Evolutionary conservation across 192 early-diverging fungal genomes (phyloP).

Genomic region (Coemansia sp.): DNA sequence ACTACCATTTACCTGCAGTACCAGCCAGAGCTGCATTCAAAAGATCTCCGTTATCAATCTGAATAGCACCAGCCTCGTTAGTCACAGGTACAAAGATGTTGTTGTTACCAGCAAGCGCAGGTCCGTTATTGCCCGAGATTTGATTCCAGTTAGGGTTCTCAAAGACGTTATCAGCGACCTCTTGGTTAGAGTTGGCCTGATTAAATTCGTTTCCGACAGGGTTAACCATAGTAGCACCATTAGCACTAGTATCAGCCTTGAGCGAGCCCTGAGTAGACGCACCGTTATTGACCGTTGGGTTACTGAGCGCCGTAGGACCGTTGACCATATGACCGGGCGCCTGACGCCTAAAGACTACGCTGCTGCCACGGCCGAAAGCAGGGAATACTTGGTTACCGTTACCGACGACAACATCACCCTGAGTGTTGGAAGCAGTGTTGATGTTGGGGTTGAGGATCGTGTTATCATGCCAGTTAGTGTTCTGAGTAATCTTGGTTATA

Average conservation of each 20-base stretch:
- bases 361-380: neutral
- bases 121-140: conserved; percentile 49
- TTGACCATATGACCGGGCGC: conserved; percentile 34
- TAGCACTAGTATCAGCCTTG: conserved; percentile 25
- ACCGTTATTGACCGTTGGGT: conserved; percentile 46
- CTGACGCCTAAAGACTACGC: conserved; percentile 36
- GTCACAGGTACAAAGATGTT: conserved; percentile 46
- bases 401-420: conserved; percentile 44
- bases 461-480: conserved; percentile 49
- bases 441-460: conserved; percentile 42
- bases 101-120: conserved; percentile 47
- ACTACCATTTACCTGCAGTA: neutral
- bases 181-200: conserved; percentile 47
- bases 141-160: conserved; percentile 47
- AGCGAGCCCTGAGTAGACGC: conserved; percentile 28
- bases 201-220: conserved; percentile 48
- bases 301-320: conserved; percentile 37
- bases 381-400: conserved; percentile 42
- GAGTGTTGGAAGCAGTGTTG: conserved; percentile 30
- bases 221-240: conserved; percentile 33
- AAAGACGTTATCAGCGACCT: conserved; percentile 45
- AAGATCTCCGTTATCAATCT: conserved; percentile 50
- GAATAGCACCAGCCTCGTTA: conserved; percentile 51
- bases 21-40: conserved; percentile 29
- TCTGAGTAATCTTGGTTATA: conserved; percentile 26